Conservation (phyloP, 345 rosid genomes). For the Ricinus communis region DNA sequence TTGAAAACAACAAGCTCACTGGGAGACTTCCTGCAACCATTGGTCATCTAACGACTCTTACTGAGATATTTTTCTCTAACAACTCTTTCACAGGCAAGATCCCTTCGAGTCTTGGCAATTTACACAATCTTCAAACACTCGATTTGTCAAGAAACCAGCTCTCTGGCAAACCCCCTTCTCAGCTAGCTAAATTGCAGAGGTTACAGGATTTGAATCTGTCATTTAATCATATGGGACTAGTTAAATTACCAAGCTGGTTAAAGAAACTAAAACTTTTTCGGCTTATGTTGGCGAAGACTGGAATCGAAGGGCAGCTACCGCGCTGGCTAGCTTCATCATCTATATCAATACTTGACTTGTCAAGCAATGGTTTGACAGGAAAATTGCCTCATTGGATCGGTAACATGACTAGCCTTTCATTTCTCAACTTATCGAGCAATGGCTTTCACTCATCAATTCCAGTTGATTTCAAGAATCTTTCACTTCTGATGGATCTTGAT, state of each 20-base stretch:
- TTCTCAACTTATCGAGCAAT: slow-evolving; percentile 55
- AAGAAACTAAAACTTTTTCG: slow-evolving; percentile 38
- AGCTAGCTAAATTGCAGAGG: slow-evolving; percentile 39
- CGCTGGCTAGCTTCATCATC: slow-evolving; percentile 46
- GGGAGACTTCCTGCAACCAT: slow-evolving; percentile 48
- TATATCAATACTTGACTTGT: slow-evolving; percentile 50
- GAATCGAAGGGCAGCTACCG: slow-evolving; percentile 48
- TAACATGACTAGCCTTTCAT: slow-evolving; percentile 50
- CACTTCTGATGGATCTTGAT: slow-evolving; percentile 58
- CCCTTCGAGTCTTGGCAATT: slow-evolving; percentile 50
- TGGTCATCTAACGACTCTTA: slow-evolving; percentile 46
- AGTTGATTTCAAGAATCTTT: slow-evolving; percentile 45
- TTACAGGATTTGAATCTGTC: slow-evolving; percentile 54
- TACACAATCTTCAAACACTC: slow-evolving; percentile 42
- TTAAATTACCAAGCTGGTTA: slow-evolving; percentile 43
- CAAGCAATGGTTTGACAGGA: slow-evolving; percentile 49
- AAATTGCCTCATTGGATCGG: slow-evolving; percentile 50
- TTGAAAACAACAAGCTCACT: slow-evolving; percentile 54
- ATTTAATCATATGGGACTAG: slow-evolving; percentile 44
- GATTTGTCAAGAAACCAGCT: slow-evolving; percentile 55
- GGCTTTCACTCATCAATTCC: slow-evolving; percentile 49
- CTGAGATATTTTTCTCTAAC: slow-evolving; percentile 54
- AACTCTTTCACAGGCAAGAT: slow-evolving; percentile 46
- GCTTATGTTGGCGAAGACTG: slow-evolving; percentile 44
- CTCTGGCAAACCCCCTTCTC: slow-evolving; percentile 39